Conservation (phyloP, 768 basidiomycete species). For the Lactarius trivialis region DNA sequence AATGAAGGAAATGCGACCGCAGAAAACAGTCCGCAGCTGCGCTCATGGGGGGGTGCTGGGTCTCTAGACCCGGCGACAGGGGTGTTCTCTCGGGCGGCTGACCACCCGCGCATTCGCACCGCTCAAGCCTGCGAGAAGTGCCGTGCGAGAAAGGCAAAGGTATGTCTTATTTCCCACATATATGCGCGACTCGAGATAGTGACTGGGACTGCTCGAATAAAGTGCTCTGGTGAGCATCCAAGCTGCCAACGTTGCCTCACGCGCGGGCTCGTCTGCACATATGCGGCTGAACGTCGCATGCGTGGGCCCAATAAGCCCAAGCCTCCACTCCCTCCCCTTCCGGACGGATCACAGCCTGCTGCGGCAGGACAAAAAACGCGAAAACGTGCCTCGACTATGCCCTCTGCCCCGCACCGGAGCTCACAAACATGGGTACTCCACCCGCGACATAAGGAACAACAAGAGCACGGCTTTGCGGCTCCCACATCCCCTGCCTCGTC, state of each 20-base stretch:
- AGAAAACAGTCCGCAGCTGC: background rate
- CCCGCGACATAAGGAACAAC: background rate
- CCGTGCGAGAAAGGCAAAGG: constrained; percentile 67
- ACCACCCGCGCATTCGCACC: constrained; percentile 60
- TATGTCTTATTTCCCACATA: constrained; percentile 28
- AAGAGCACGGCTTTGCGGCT: background rate
- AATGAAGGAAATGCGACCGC: background rate
- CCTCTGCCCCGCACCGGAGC: constrained; percentile 7
- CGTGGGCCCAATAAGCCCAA: constrained; percentile 58
- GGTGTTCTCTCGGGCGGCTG: constrained; percentile 58
- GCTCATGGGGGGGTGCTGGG: constrained; percentile 34
- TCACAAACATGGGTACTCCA: background rate
- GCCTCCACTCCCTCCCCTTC: background rate
- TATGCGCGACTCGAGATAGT: background rate
- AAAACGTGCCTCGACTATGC: constrained; percentile 16
- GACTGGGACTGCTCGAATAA: constrained; percentile 1
- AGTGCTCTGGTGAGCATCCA: constrained; percentile 72
- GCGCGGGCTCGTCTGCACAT: constrained; percentile 56
- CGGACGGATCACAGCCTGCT: background rate
- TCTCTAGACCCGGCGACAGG: constrained; percentile 58
- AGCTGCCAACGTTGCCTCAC: constrained; percentile 57
- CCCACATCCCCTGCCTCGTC: constrained; percentile 13
- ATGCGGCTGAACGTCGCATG: constrained; percentile 59
- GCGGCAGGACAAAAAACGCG: constrained; percentile 6
- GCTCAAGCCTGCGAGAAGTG: constrained; percentile 75